Evolutionary conservation across 768 basidiomycete species (phyloP), one percentile per base, ranked within the genome.

Genomic region (Podaxis pistillaris): DNA sequence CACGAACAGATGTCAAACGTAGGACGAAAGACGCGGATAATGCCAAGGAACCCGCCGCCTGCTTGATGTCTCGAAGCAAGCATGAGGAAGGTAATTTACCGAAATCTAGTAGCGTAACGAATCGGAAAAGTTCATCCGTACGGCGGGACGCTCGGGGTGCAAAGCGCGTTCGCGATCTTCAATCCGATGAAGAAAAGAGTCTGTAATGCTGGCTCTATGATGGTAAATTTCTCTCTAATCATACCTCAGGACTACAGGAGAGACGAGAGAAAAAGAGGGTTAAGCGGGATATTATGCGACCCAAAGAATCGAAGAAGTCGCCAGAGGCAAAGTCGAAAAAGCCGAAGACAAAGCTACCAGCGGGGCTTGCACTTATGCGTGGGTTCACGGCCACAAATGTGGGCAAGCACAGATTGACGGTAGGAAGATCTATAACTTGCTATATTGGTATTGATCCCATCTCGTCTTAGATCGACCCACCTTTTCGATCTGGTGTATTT

Each of bases 311-410:
- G 58, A 66, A 70, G 55, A 52, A 72, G 9, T 33, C 55, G 41
- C 59, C 63, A 19, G 63, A 60, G 62, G 56, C 57, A 53, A 62
- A 69, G 64, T 44, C 70, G 58, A 71, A 66, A 36, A 62, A 68
- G 60, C 61, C 55, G 46, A 72, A 70, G 54, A 73, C 71, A n/a
- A 81, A 74, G 50, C 60, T 78, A 9, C 76, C 82, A 8, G 73
- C 81, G 1, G 84, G 81, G 3, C 76, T 89, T 37, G 86, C 87
- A 0, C 75, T 90, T 28, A 85, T 90, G 85, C 85, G 89, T 64
- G 86, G 86, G 0, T 88, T 89, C 68, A 73, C 79, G 15, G 83
- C 88, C 0, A 81, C 80, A 4, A 89, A 87, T 64, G 79, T 90
- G 1, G 85, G 86, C 13, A 82, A 79, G 57, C 79, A 82, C 60